Percentiles rank a stretch among this genome's conserved stretches.
These are phyloP conservation scores for Isatis tinctoria DNA, from an alignment of 345 rosid genomes.

Conservation along the genomic window DNA sequence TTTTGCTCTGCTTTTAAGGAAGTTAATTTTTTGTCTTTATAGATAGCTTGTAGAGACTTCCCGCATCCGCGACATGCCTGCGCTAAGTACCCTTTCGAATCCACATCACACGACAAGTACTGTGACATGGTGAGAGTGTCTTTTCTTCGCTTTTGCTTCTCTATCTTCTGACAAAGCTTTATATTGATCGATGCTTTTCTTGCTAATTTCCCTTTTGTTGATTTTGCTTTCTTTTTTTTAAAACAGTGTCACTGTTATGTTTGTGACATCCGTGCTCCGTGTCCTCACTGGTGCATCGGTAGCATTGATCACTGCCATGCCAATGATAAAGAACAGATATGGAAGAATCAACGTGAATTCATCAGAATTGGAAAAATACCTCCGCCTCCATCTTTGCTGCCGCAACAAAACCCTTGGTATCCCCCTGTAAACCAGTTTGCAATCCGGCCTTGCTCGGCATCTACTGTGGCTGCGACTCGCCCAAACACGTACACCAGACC, in stretches of 20 bases:
- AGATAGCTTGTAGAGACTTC: slow-evolving; percentile 88
- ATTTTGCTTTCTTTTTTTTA: background rate
- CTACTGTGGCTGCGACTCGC: background rate
- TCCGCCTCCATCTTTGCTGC: background rate
- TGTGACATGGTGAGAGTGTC: slow-evolving; percentile 51
- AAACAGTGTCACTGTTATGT: slow-evolving; percentile 84
- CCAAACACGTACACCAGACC: slow-evolving; percentile 26
- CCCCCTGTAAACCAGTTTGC: slow-evolving; percentile 5
- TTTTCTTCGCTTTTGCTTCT: background rate
- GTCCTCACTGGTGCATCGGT: slow-evolving; percentile 58
- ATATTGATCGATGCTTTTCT: background rate
- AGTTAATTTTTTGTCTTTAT: background rate
- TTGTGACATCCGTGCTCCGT: slow-evolving; percentile 75
- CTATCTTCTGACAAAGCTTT: background rate
- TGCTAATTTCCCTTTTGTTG: background rate
- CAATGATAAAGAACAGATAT: slow-evolving; percentile 53
- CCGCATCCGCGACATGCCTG: slow-evolving; percentile 86
- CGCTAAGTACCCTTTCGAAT: slow-evolving; percentile 53
- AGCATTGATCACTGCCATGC: slow-evolving; percentile 76
- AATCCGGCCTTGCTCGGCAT: slow-evolving; percentile 37
- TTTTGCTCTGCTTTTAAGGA: background rate
- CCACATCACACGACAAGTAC: slow-evolving; percentile 43
- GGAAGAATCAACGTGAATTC: slow-evolving; percentile 59
- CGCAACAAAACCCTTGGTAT: background rate
- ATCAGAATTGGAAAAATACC: background rate